Evolutionary conservation across 208 protist genomes (phyloP).

Genomic region (Acanthamoeba rhysodes): DNA sequence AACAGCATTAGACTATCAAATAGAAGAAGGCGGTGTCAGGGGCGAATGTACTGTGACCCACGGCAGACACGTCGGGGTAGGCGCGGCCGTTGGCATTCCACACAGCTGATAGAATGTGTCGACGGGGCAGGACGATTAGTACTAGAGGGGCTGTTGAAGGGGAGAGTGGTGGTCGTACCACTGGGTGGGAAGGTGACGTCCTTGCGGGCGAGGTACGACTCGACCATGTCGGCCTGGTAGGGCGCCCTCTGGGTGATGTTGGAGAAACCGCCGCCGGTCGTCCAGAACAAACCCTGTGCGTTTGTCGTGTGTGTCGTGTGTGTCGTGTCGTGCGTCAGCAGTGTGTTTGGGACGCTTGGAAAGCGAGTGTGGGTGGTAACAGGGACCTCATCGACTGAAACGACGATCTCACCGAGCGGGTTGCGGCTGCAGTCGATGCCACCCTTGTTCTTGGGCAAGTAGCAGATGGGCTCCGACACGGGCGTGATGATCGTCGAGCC

Average conservation of each 20-base stretch:
- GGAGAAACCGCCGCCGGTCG: conserved; percentile 80
- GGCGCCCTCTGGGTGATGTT: conserved; percentile 22
- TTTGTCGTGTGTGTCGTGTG: background rate
- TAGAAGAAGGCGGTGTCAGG: background rate
- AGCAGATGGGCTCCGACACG: conserved; percentile 78
- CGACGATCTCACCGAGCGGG: conserved; percentile 79
- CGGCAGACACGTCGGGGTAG: conserved; percentile 81
- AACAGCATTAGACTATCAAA: background rate
- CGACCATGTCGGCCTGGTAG: conserved; percentile 77
- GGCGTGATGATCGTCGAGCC: conserved; percentile 77
- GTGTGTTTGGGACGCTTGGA: background rate
- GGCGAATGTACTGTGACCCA: conserved; percentile 18
- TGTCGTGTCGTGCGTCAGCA: background rate
- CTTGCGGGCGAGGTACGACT: conserved; percentile 66
- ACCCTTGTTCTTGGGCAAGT: conserved; percentile 11
- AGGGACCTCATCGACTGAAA: conserved; percentile 72
- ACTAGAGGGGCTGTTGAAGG: background rate
- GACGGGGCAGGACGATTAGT: background rate
- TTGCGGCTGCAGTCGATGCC: conserved; percentile 41
- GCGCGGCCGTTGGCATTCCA: conserved; percentile 78
- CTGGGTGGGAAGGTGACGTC: conserved; percentile 26
- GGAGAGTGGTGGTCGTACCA: background rate
- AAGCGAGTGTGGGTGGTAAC: background rate
- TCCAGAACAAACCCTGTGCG: conserved; percentile 37
- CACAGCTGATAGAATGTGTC: background rate